phyloP scores from a whole-genome alignment of 257 asterid genomes.

The Solanum ossicruentum region DNA sequence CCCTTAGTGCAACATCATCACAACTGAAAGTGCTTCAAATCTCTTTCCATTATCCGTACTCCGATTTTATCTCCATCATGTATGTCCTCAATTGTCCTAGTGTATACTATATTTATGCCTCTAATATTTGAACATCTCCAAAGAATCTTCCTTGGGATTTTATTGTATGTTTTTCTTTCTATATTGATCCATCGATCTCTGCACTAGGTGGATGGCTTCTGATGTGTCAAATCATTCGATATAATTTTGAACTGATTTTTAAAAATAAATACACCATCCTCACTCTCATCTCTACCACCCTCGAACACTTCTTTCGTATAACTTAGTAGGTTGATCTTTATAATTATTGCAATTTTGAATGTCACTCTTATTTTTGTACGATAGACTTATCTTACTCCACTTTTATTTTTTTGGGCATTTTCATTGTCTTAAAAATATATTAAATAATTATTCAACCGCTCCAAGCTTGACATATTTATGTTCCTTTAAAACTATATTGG shows the following conservation, averaged over 20 bases:
- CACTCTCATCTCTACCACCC: not conserved
- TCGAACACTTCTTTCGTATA: not conserved
- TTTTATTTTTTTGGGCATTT: not conserved
- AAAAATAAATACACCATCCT: not conserved
- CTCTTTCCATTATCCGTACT: not conserved
- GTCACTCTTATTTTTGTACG: not conserved
- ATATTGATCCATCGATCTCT: not conserved
- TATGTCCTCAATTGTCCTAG: accelerated
- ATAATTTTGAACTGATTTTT: not conserved
- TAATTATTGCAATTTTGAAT: not conserved
- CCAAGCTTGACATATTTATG: accelerated
- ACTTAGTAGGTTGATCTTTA: not conserved
- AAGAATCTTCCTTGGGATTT: not conserved
- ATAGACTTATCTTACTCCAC: not conserved
- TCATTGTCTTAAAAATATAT: not conserved
- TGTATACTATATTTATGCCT: not conserved
- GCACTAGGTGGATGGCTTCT: not conserved
- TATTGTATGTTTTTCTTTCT: not conserved
- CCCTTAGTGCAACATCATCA: not conserved
- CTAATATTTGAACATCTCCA: not conserved
- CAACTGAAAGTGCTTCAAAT: not conserved
- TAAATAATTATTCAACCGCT: not conserved
- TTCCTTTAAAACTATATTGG: not conserved
- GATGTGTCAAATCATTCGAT: not conserved
- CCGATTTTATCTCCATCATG: not conserved